These are phyloP conservation scores for Serendipita sp. DNA, from an alignment of 768 basidiomycete genomes.

Conservation along the genomic window DNA sequence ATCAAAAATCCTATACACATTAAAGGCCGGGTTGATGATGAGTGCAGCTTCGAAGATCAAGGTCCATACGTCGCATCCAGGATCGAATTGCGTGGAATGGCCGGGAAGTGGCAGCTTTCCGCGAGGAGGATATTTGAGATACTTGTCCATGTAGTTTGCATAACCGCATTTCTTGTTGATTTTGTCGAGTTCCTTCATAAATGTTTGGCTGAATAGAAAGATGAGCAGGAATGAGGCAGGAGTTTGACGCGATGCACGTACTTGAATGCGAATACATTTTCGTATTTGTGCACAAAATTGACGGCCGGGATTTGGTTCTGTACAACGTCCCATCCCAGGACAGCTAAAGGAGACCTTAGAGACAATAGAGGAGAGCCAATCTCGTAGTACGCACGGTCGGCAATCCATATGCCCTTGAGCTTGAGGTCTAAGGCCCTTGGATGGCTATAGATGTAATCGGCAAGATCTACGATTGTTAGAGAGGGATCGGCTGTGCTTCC, in stretches of 20 bases:
- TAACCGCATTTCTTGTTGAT: slow-evolving; percentile 44
- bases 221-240: neutral
- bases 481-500: neutral
- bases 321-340: slow-evolving; percentile 45
- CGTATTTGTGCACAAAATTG: slow-evolving; percentile 56
- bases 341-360: slow-evolving; percentile 24
- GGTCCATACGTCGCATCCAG: slow-evolving; percentile 54
- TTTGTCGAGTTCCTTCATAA: slow-evolving; percentile 41
- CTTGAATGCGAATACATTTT: slow-evolving; percentile 60
- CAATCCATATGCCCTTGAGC: slow-evolving; percentile 51
- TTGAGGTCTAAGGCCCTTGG: slow-evolving; percentile 36
- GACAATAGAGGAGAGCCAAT: neutral
- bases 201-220: slow-evolving; percentile 35
- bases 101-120: slow-evolving; percentile 54
- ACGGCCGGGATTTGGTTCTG: slow-evolving; percentile 59
- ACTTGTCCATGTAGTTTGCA: slow-evolving; percentile 40
- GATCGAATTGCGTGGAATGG: slow-evolving; percentile 28
- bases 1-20: slow-evolving; percentile 65
- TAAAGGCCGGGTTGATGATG: slow-evolving; percentile 54
- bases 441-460: slow-evolving; percentile 54
- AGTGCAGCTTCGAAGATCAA: slow-evolving; percentile 47
- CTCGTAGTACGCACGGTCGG: slow-evolving; percentile 47
- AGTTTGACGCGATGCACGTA: slow-evolving; percentile 20
- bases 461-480: slow-evolving; percentile 36
- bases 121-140: slow-evolving; percentile 53